Evolutionary conservation across 2,329 filamentous ascomycete genomes (phyloP), one percentile per base, ranked within the genome.

Genomic region (Hypoxylon sp.): DNA sequence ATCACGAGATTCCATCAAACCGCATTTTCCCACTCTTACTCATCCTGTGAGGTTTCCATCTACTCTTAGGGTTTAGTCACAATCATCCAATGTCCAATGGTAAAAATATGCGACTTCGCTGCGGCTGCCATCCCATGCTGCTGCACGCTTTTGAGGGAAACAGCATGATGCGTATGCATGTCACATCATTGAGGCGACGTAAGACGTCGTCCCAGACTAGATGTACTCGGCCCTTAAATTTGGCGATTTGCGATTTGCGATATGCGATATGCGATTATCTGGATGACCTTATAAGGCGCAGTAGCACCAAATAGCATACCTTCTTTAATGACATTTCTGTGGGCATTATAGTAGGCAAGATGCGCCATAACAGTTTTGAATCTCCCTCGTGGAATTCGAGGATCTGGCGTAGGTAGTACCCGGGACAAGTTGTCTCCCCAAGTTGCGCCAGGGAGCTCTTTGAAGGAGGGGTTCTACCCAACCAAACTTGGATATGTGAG

Each of bases 151-250:
- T 62, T 62, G 60, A 67, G 67, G 58, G 59, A 63, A 66, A 67
- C 67, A 48, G 65, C 66, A 72, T 67, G 63, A 73, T 72, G 71
- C 66, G 69, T 64, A 71, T 71, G 65, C 67, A 72, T 72, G 67
- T 69, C 67, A 67, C 63, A 73, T 69, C 69, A 71, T 69, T 55
- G 29, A 67, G 54, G 63, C 67, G 53, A 71, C 65, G 58, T 63
- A 64, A 69, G 66, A 69, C 59, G 66, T 66, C 47, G 54, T 59
- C 53, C 50, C 31, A 59, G 48, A 61, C 50, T 50, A 55, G 26
- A 47, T 22, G 53, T 50, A 29, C 50, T 39, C 63, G n/a, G 51
- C 14, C 42, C 17, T 57, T 51, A 35, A 50, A 54, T 63, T n/a
- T 48, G 37, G 64, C 57, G 39, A 65, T 59, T 48, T 51, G 39